phyloP scores from a whole-genome alignment of 345 rosid genomes.

The Abelmoschus esculentus region DNA sequence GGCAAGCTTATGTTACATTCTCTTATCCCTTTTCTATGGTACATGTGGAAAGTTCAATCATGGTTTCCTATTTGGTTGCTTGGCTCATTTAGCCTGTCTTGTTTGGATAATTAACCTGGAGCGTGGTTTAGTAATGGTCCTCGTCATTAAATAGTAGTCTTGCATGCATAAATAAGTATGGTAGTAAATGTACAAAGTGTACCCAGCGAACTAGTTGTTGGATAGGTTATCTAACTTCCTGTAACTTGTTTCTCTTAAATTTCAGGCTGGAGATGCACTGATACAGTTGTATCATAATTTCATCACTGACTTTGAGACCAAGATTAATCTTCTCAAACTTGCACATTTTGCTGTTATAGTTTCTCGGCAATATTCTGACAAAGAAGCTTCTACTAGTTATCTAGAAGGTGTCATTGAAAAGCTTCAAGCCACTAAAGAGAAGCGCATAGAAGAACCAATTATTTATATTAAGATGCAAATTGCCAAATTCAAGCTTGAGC shows the following conservation, averaged over 20 bases:
- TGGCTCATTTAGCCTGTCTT: not conserved
- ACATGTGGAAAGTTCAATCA: not conserved
- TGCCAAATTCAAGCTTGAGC: constrained; percentile 79
- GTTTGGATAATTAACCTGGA: not conserved
- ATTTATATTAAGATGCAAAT: constrained; percentile 84
- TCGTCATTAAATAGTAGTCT: not conserved
- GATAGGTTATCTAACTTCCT: not conserved
- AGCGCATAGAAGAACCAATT: constrained; percentile 73
- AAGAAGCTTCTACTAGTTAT: constrained; percentile 81
- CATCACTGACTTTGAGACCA: constrained; percentile 96
- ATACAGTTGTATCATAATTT: constrained; percentile 91
- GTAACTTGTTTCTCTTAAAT: not conserved
- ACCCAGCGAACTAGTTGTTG: not conserved
- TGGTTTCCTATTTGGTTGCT: not conserved
- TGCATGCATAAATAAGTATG: not conserved
- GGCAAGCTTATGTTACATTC: not conserved
- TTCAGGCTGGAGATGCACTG: constrained; percentile 91
- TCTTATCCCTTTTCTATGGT: not conserved
- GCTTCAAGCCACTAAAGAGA: constrained; percentile 75
- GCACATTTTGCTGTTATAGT: constrained; percentile 92
- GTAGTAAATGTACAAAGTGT: not conserved
- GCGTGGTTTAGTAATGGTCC: not conserved
- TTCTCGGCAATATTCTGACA: constrained; percentile 85
- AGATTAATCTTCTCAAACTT: constrained; percentile 95
- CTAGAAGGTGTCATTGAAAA: constrained; percentile 89